Base-by-base conservation (phyloP, 768 basidiomycete species). In the Tylopilus sp. region DNA sequence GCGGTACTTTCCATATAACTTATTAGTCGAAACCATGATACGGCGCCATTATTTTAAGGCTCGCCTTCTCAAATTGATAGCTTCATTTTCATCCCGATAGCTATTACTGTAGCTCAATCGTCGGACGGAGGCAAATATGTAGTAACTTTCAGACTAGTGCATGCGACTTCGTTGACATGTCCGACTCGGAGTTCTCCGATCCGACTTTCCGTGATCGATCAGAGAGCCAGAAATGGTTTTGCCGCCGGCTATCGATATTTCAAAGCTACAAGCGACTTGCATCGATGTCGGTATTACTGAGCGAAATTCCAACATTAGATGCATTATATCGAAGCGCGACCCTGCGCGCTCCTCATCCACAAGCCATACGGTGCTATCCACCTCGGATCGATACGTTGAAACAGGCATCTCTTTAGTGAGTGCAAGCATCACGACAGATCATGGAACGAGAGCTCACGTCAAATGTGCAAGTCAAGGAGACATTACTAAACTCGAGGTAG, bases 401-500 rank as follows among this genome's bases (percentile, higher is more conserved):
- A 49, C 76, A 79, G 41, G 73, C 90, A 20, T 86, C 84, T n/a
- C 72, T 90, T 40, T 78, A 75, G 88, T 90, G 63, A 73, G 85
- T 73, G 12, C 31, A 18, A 6, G 21, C 31, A 47, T 43, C n/a
- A n/a, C n/a, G n/a, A n/a, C n/a, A n/a, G n/a, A n/a, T n/a, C n/a
- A n/a, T n/a, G n/a, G n/a, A n/a, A n/a, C n/a, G n/a, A n/a, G n/a
- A n/a, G n/a, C n/a, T n/a, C n/a, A n/a, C n/a, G n/a, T n/a, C n/a
- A n/a, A n/a, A n/a, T n/a, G n/a, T n/a, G 15, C 36, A 59, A 91
- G 90, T 60, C 82, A 87, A 62, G 88, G 87, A 22, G 86, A 91
- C 67, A 91, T 93, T 50, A 91, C 90, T 3, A 71, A 73, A 50
- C 64, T 92, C 20, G 74, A 82, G 46, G 70, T 87, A 11, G 89